Evolutionary conservation across 345 rosid genomes (phyloP), one percentile per base, ranked within the genome.

Genomic region (Anacardium occidentale): DNA sequence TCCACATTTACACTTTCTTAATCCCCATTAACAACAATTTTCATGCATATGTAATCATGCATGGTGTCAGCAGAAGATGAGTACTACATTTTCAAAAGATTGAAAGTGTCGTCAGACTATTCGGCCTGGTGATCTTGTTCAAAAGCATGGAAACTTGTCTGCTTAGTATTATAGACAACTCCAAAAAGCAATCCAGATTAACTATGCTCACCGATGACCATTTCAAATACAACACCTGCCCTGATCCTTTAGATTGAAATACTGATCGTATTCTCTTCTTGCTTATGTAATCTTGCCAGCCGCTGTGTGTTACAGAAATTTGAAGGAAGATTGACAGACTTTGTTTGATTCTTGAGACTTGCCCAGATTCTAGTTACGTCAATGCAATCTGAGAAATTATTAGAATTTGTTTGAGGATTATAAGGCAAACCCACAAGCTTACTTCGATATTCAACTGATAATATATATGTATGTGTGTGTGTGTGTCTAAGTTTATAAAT

Each of bases 261-360:
- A 47, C 12, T 47, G 47, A 10, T 24, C 47, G 10, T 20, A 7
- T 40, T 40, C 44, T 44, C 29, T 63, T 50, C 24, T 10, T 45
- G 54, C 68, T 22, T 25, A 9, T 50, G 58, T 32, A 67, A n/a
- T 51, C 47, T 34, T 52, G 25, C 71, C 51, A 54, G 48, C 21
- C 54, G 71, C 62, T 50, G 11, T n/a, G 2, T 34, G n/a, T 54
- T 14, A 52, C 47, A 5, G n/a, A 20, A 53, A 4, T 37, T 13
- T 53, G 13, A 51, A 25, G 25, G 25, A 51, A 9, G 18, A 66
- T 66, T 68, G 1, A 12, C 34, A 11, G 61, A 55, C 55, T 72
- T 69, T 77, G 82, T 75, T 75, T 47, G 79, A 50, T 37, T 42
- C 45, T 45, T 13, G 12, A 29, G 40, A 26, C 3, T 15, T 15